Percentiles rank a stretch among this genome's conserved stretches.
Conservation (phyloP, 345 rosid genomes). For the Camelina hispida region DNA sequence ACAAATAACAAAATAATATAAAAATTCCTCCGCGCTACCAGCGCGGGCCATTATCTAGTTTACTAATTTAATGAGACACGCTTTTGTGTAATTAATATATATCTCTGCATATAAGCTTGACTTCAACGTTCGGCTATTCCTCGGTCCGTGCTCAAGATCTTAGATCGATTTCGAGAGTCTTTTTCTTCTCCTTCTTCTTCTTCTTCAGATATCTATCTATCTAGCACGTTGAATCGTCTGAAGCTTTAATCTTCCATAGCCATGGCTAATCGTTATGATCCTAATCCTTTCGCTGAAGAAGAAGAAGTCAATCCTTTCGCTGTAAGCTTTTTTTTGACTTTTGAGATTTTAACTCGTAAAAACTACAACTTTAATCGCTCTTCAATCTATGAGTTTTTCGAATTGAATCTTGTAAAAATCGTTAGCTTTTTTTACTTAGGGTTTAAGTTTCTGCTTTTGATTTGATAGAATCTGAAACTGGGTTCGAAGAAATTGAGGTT, state of each 20-base stretch:
- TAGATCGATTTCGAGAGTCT: constrained; percentile 30
- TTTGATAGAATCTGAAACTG: neutral
- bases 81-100: neutral
- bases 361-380: neutral
- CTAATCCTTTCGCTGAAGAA: constrained; percentile 72
- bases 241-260: constrained; percentile 17
- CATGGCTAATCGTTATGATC: constrained; percentile 47
- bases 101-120: neutral
- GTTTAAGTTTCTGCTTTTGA: neutral
- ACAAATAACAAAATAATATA: no score
- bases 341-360: neutral
- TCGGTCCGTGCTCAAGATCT: constrained; percentile 36
- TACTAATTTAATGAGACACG: constrained; percentile 19
- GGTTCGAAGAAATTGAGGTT: neutral
- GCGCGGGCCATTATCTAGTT: no score
- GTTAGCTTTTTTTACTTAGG: constrained; percentile 15
- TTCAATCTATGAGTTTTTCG: constrained; percentile 8
- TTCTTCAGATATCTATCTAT: neutral
- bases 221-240: neutral
- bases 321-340: constrained; percentile 54
- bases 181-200: constrained; percentile 2
- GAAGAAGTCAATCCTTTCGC: constrained; percentile 95
- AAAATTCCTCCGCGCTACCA: no score
- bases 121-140: constrained; percentile 35
- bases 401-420: neutral